Base-by-base conservation (phyloP, 2,329 filamentous ascomycete genomes). In the Botrytis tulipae region DNA sequence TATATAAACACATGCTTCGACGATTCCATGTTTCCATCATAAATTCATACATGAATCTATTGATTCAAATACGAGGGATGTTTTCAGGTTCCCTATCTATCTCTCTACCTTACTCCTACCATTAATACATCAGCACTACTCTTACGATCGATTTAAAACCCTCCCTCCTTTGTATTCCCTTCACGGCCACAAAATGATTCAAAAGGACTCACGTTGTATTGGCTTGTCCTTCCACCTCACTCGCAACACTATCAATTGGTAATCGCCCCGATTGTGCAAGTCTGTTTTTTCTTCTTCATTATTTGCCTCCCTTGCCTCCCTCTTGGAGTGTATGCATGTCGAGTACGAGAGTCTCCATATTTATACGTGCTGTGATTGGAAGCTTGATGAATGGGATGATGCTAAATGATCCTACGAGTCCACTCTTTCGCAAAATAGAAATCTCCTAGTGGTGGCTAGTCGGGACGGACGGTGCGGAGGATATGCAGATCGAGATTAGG, bases 271-370 rank as follows among this genome's bases (percentile, higher is more conserved):
- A 54, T n/a, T 54, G 25, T 54, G 25, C 48, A 54, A 7, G 25
- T 54, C 48, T 54, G 32, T 37, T 7, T 9, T 8, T 61, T n/a
- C 10, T 25, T 40, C 35, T 37, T 25, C 59, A 62, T 29, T 29
- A 42, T 62, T 42, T 42, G 60, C 60, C 60, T 62, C 60, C 60
- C 40, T 42, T 42, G 60, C 60, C 60, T 62, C 60, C 60, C 40
- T 62, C 37, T 10, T 54, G 12, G 12, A 29, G 37, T 62, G 25
- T 35, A 22, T 61, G 18, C 32, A 35, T 44, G 8, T 63, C n/a
- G 61, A 63, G 61, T 63, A 63, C 61, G 61, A 63, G 61, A 29
- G 44, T 20, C 25, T 22, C 61, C 61, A 63, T 63, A 29, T 63
- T 20, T 63, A 2, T 20, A 0, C 12, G 37, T 63, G 37, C 4